Conservation (phyloP, 257 asterid species). For the Echium plantagineum region DNA sequence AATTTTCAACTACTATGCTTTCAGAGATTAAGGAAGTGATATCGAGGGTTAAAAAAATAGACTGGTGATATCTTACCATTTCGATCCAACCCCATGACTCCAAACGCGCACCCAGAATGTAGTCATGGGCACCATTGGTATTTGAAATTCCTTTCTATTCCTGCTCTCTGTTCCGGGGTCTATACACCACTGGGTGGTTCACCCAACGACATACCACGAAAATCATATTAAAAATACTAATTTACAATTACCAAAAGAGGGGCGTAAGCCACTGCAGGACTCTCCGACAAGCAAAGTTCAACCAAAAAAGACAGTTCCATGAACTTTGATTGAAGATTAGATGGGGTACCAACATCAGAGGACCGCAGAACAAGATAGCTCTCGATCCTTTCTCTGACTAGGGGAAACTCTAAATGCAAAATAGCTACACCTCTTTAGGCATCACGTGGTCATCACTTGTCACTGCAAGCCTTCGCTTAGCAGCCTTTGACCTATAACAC, state of each 20-base stretch:
- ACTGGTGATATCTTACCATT: no score
- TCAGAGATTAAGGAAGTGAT: no score
- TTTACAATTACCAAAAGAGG: neutral
- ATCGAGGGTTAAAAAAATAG: no score
- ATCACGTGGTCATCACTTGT: constrained; percentile 24
- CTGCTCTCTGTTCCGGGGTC: no score
- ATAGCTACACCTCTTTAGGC: constrained; percentile 26
- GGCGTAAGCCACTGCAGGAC: neutral
- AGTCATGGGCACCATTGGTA: no score
- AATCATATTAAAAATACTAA: neutral
- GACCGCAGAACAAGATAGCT: no score
- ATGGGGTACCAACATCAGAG: no score
- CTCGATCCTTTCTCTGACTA: neutral
- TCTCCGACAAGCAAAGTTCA: neutral
- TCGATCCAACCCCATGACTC: no score
- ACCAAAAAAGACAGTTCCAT: neutral
- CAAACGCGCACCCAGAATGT: no score
- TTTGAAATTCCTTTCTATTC: no score
- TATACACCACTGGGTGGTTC: no score
- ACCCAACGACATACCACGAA: neutral
- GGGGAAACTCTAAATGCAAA: neutral
- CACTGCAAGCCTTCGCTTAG: constrained; percentile 48
- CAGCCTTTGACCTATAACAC: constrained; percentile 86
- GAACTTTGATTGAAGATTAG: neutral
- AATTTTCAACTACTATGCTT: no score